Conservation (phyloP, 805 yeast genomes). For the Myxozyma geophila region DNA sequence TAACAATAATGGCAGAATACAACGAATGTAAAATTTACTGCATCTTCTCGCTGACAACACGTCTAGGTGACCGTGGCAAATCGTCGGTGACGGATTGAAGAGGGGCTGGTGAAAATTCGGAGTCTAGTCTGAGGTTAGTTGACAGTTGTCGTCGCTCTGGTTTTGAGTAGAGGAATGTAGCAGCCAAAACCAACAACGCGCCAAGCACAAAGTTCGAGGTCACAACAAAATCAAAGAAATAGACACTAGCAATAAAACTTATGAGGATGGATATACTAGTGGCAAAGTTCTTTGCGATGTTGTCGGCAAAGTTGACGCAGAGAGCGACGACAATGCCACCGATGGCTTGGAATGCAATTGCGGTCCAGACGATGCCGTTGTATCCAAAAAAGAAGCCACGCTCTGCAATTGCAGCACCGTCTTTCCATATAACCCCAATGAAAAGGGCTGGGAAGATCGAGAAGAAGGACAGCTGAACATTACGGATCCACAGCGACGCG, state of each 20-base stretch:
- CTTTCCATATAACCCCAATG: constrained; percentile 46
- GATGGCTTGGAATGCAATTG: constrained; percentile 48
- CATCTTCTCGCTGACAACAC: constrained; percentile 17
- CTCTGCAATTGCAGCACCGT: constrained; percentile 44
- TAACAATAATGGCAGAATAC: too few relatives aligned
- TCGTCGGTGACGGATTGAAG: constrained; percentile 28
- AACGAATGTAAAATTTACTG: not conserved
- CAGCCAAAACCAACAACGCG: constrained; percentile 45
- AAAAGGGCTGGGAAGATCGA: constrained; percentile 49
- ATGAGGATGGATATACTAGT: constrained; percentile 49
- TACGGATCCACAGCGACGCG: constrained; percentile 48
- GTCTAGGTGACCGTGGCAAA: constrained; percentile 19
- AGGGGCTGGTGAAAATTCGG: constrained; percentile 26
- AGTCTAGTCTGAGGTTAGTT: not conserved
- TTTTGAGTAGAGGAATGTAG: constrained; percentile 47
- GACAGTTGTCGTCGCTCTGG: constrained; percentile 29
- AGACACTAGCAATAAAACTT: constrained; percentile 47
- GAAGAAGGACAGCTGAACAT: constrained; percentile 48
- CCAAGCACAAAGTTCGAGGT: constrained; percentile 47
- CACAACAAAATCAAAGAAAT: constrained; percentile 46
- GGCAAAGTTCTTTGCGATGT: constrained; percentile 51
- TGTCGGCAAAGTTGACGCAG: constrained; percentile 52
- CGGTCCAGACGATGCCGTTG: constrained; percentile 47
- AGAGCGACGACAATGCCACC: constrained; percentile 52
- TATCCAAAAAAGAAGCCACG: constrained; percentile 50